phyloP scores from a whole-genome alignment of 805 yeast species.

The Ogataea nonfermentans region DNA sequence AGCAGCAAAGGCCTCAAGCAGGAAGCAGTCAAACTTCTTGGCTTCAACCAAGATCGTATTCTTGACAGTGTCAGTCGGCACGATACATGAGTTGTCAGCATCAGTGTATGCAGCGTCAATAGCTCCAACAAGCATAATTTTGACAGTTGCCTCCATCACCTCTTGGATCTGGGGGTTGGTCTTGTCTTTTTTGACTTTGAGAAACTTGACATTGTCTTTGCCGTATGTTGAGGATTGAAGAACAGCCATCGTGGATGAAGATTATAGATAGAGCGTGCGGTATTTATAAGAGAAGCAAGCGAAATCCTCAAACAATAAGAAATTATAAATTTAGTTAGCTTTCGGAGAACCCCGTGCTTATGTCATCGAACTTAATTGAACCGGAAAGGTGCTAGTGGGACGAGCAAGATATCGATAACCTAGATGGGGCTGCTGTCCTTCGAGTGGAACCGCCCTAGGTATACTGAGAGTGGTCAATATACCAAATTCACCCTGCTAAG shows the following conservation, averaged over 20 bases:
- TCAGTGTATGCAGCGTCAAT: conserved; percentile 80
- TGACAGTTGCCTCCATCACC: conserved; percentile 81
- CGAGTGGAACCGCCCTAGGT: too few relatives aligned
- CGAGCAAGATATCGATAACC: too few relatives aligned
- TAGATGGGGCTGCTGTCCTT: too few relatives aligned
- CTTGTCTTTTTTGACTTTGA: conserved; percentile 82
- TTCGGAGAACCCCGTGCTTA: conserved; percentile 11
- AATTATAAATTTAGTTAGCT: background rate
- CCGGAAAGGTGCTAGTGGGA: too few relatives aligned
- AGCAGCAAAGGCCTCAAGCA: conserved; percentile 87
- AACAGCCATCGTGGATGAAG: conserved; percentile 24
- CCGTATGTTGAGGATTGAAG: conserved; percentile 69
- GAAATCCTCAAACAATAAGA: conserved; percentile 1
- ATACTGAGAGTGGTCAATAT: too few relatives aligned
- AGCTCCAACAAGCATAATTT: conserved; percentile 70
- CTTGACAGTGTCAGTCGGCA: conserved; percentile 92
- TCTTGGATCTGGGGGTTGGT: conserved; percentile 71
- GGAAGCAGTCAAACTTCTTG: conserved; percentile 80
- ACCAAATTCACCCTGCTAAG: too few relatives aligned
- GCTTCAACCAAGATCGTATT: conserved; percentile 85
- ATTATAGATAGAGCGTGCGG: conserved; percentile 2
- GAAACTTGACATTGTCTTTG: conserved; percentile 87
- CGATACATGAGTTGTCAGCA: conserved; percentile 86
- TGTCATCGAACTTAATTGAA: background rate
- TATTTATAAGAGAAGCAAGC: conserved; percentile 3